Percentiles rank a stretch among this genome's conserved stretches.
These are phyloP conservation scores for Plantago coronopus DNA, from an alignment of 305 asterid genomes.

Conservation along the genomic window DNA sequence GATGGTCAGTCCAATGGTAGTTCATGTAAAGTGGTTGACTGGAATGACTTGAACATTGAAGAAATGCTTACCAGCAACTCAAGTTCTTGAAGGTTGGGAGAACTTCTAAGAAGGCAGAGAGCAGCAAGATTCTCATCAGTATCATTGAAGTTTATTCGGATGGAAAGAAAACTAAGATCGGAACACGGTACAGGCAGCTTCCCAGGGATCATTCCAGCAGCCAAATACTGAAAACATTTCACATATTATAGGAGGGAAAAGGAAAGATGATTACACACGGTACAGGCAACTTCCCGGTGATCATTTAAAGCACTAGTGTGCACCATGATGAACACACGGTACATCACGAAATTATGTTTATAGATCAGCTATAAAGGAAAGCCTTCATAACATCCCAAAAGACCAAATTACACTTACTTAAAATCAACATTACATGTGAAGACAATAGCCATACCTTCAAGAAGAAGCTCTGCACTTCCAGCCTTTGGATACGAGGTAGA, in stretches of 20 bases:
- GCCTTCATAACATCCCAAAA: neutral
- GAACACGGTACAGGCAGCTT: slow-evolving; percentile 61
- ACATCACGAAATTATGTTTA: neutral
- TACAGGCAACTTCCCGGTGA: too few species aligned
- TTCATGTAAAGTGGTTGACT: neutral
- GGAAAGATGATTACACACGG: neutral
- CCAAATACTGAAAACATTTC: slow-evolving; percentile 60
- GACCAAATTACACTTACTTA: too few species aligned
- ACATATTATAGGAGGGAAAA: neutral
- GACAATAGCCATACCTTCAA: slow-evolving; percentile 54
- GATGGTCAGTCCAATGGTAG: too few species aligned
- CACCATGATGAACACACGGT: neutral
- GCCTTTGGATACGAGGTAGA: slow-evolving; percentile 86
- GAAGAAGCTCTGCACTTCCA: slow-evolving; percentile 92
- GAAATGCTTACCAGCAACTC: slow-evolving; percentile 74
- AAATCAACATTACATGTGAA: neutral
- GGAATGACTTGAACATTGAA: neutral
- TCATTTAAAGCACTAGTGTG: slow-evolving; percentile 4
- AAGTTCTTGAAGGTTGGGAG: slow-evolving; percentile 89
- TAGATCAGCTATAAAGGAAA: neutral
- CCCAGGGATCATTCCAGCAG: slow-evolving; percentile 74
- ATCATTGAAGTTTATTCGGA: slow-evolving; percentile 71
- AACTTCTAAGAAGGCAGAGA: slow-evolving; percentile 83
- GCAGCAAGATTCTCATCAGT: slow-evolving; percentile 73
- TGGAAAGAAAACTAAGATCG: slow-evolving; percentile 80